Conservation (phyloP, 2,329 filamentous ascomycete species). For the Tolypocladium endophyticum region DNA sequence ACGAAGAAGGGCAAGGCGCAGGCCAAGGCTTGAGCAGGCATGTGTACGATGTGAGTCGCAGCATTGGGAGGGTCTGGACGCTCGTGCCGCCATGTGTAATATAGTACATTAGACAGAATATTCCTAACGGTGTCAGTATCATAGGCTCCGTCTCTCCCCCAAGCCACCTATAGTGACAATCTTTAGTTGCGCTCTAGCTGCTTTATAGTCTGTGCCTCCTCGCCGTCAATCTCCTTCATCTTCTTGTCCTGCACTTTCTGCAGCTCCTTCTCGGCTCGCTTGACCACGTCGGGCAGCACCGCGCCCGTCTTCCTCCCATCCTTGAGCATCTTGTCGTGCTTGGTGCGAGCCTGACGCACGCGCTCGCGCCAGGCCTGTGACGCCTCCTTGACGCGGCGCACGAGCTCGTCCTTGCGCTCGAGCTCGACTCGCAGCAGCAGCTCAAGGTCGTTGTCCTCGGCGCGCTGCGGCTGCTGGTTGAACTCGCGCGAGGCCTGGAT, state of each 20-base stretch:
- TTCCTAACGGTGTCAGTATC: neutral
- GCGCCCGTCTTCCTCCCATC: slow-evolving; percentile 34
- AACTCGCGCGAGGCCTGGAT: slow-evolving; percentile 41
- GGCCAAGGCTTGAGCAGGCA: slow-evolving; percentile 10
- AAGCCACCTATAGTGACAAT: neutral
- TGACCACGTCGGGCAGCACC: slow-evolving; percentile 36
- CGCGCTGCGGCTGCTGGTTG: slow-evolving; percentile 51
- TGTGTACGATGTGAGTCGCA: slow-evolving; percentile 1
- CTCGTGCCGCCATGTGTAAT: slow-evolving; percentile 11
- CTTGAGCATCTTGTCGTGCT: slow-evolving; percentile 37
- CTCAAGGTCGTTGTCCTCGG: slow-evolving; percentile 49
- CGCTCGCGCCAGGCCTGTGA: slow-evolving; percentile 40
- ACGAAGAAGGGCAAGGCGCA: slow-evolving; percentile 11
- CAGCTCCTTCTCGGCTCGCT: slow-evolving; percentile 34
- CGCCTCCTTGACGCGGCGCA: slow-evolving; percentile 30
- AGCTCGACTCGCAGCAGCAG: slow-evolving; percentile 43
- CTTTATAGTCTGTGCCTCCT: slow-evolving; percentile 38
- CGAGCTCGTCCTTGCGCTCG: slow-evolving; percentile 37
- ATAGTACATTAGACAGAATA: slow-evolving; percentile 8
- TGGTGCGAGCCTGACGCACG: slow-evolving; percentile 35
- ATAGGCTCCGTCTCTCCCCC: neutral
- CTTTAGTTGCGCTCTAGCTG: slow-evolving; percentile 21
- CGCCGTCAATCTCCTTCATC: slow-evolving; percentile 37
- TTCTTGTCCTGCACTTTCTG: slow-evolving; percentile 42
- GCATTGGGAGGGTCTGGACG: slow-evolving; percentile 3